Conservation (phyloP, 805 yeast genomes). For the Kodamaea laetipori region DNA sequence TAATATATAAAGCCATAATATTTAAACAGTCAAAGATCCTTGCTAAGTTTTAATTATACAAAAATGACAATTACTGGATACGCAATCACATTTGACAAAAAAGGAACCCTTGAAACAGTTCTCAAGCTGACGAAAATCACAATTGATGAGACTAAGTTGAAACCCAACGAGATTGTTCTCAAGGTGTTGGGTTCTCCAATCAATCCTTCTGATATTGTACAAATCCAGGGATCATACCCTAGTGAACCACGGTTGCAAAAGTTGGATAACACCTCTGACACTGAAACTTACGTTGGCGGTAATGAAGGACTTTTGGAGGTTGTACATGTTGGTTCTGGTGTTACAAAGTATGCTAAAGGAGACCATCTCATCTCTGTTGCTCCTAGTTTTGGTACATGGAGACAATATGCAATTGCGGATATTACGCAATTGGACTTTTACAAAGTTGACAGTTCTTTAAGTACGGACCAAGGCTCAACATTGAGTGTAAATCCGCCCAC, state of each 20-base stretch:
- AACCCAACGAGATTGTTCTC: slow-evolving; percentile 43
- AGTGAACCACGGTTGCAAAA: slow-evolving; percentile 52
- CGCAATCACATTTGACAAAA: slow-evolving; percentile 9
- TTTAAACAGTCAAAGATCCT: no score
- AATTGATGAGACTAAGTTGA: slow-evolving; percentile 16
- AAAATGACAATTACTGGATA: slow-evolving; percentile 6
- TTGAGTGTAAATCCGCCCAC: slow-evolving; percentile 25
- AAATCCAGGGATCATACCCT: slow-evolving; percentile 84
- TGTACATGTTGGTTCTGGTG: slow-evolving; percentile 18
- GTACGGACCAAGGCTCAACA: slow-evolving; percentile 21
- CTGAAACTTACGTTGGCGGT: slow-evolving; percentile 15
- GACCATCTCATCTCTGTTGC: slow-evolving; percentile 22
- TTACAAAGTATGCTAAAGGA: slow-evolving; percentile 17
- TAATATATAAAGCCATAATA: neutral
- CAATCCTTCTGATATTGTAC: slow-evolving; percentile 89
- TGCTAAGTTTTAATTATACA: no score
- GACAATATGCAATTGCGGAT: slow-evolving; percentile 20
- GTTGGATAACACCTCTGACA: slow-evolving; percentile 1
- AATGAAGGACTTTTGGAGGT: slow-evolving; percentile 25
- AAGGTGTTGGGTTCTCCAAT: slow-evolving; percentile 78
- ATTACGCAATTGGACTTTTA: neutral
- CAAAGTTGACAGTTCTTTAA: slow-evolving; percentile 5
- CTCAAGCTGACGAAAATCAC: slow-evolving; percentile 2
- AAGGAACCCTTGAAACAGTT: slow-evolving; percentile 5
- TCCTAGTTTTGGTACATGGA: slow-evolving; percentile 26